Evolutionary conservation across 2,329 filamentous ascomycete species (phyloP).

Genomic region (Fusarium pseudonygamai): DNA sequence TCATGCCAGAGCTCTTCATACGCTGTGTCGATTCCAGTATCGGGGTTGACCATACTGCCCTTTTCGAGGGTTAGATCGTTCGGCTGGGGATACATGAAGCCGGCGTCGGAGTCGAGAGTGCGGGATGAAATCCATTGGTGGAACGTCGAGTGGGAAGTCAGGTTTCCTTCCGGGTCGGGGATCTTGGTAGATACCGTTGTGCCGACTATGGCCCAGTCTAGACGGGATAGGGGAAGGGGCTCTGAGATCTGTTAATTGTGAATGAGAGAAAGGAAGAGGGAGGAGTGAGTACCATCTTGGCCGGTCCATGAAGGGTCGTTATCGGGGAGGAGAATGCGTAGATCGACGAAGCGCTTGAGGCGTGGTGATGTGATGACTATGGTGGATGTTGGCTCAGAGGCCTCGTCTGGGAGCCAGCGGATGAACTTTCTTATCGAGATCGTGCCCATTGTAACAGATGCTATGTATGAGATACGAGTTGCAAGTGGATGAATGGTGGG

Average conservation of each 20-base stretch:
- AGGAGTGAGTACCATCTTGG: constrained; percentile 24
- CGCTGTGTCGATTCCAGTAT: constrained; percentile 56
- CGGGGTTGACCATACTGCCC: constrained; percentile 68
- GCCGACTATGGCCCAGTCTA: constrained; percentile 75
- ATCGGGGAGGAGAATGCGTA: constrained; percentile 61
- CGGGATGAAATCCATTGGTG: constrained; percentile 69
- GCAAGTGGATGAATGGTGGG: background rate
- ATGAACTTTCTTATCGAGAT: constrained; percentile 69
- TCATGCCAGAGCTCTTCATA: constrained; percentile 77
- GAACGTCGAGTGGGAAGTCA: constrained; percentile 57
- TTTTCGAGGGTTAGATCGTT: constrained; percentile 61
- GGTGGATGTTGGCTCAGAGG: constrained; percentile 70
- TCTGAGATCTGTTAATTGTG: constrained; percentile 15
- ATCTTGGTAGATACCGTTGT: constrained; percentile 53
- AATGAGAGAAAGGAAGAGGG: too few species aligned
- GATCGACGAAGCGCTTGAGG: constrained; percentile 66
- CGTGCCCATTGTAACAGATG: constrained; percentile 43
- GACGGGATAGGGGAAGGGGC: constrained; percentile 42
- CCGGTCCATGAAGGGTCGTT: constrained; percentile 25
- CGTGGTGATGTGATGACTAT: constrained; percentile 70
- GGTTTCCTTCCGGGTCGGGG: constrained; percentile 40
- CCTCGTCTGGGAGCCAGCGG: constrained; percentile 61
- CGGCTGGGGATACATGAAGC: constrained; percentile 60
- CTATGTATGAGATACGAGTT: background rate
- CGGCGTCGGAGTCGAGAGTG: constrained; percentile 60